phyloP scores from a whole-genome alignment of 805 yeast genomes.

The Yarrowia yakushimensis region DNA sequence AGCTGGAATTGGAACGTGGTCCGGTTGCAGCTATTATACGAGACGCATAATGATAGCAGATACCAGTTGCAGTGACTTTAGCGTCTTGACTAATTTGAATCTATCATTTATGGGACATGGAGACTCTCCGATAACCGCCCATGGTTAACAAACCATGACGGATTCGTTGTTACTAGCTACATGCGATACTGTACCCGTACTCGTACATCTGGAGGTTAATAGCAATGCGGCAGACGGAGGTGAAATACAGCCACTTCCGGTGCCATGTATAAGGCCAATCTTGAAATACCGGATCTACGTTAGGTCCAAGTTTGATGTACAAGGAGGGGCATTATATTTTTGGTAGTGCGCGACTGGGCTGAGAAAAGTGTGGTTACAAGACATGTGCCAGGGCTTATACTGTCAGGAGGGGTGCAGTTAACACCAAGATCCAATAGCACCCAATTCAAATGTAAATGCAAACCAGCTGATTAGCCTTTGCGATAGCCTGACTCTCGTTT shows the following conservation, averaged over 20 bases:
- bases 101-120: background rate
- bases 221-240: background rate
- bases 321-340: background rate
- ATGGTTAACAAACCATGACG: background rate
- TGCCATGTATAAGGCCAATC: too few species aligned
- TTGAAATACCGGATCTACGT: background rate
- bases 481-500: background rate
- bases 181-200: background rate
- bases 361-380: background rate
- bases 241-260: too few species aligned
- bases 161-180: background rate
- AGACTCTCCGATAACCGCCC: background rate
- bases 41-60: background rate
- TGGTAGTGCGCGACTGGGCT: background rate
- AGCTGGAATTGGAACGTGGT: background rate
- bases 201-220: background rate
- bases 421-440: slow-evolving; percentile 5
- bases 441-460: slow-evolving; percentile 1
- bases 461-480: background rate
- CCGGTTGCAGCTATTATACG: background rate
- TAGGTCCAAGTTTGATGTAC: background rate
- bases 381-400: background rate
- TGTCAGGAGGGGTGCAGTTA: slow-evolving; percentile 4
- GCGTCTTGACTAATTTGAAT: background rate
- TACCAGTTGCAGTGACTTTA: background rate